A percentile compares a stretch with the other conserved stretches of the same genome.
phyloP scores from a whole-genome alignment of 2,329 filamentous ascomycete species.

The Cladosporium sphaerospermum region DNA sequence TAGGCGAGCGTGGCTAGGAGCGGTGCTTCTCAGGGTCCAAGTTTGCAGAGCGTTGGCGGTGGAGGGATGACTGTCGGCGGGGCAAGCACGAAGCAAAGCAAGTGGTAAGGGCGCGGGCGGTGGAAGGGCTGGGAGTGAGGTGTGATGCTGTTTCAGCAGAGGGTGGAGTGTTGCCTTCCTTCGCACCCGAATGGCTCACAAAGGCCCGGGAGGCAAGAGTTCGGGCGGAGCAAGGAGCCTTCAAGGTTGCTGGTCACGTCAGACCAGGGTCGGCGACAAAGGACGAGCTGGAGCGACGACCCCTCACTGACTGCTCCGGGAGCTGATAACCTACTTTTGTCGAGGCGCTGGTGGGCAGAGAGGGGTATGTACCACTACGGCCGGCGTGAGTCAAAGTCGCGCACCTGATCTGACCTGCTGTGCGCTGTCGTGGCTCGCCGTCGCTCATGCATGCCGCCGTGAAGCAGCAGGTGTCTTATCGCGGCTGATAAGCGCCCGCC shows the following conservation, averaged over 20 bases:
- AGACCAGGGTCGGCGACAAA: too few species aligned
- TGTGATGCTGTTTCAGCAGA: not conserved
- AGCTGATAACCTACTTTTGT: too few species aligned
- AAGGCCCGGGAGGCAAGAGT: not conserved
- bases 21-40: too few species aligned
- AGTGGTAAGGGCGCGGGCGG: not conserved
- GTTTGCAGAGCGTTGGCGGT: not conserved
- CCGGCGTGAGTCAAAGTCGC: too few species aligned
- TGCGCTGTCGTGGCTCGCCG: too few species aligned
- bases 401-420: too few species aligned
- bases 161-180: not conserved
- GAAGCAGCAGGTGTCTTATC: not conserved
- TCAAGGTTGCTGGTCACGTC: not conserved
- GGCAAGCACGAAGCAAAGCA: not conserved
- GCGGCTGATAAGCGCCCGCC: not conserved
- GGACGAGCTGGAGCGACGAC: too few species aligned
- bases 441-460: too few species aligned
- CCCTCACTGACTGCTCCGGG: too few species aligned
- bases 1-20: not conserved
- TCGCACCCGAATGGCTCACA: conserved; percentile 5
- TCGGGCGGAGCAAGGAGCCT: not conserved
- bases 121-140: not conserved
- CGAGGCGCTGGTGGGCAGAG: too few species aligned
- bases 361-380: too few species aligned
- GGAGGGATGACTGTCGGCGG: not conserved